phyloP scores from a whole-genome alignment of 1,284 basidiomycete genomes.

The Leccinum solheimii region DNA sequence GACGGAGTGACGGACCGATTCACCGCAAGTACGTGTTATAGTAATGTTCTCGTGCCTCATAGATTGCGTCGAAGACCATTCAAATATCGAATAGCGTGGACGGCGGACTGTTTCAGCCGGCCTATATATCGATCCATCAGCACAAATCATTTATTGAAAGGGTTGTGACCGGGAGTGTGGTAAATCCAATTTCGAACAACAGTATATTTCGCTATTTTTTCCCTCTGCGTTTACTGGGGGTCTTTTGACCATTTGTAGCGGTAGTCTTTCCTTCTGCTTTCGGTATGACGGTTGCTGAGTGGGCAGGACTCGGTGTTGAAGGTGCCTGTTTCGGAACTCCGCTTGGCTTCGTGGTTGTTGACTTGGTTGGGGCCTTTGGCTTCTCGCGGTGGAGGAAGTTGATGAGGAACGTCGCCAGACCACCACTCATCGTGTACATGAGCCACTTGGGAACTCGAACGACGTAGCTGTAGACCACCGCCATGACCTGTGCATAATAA shows the following conservation, averaged over 20 bases:
- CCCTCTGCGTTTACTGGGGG: slow-evolving; percentile 31
- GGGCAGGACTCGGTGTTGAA: neutral
- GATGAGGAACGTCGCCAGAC: slow-evolving; percentile 48
- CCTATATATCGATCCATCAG: neutral
- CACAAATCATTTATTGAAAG: neutral
- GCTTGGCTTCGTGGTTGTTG: slow-evolving; percentile 10
- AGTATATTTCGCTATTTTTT: slow-evolving; percentile 16
- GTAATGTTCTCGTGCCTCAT: neutral
- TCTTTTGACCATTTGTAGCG: slow-evolving; percentile 19
- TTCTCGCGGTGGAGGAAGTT: slow-evolving; percentile 42
- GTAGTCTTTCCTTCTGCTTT: slow-evolving; percentile 23
- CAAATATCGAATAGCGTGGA: neutral
- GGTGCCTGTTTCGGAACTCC: slow-evolving; percentile 3
- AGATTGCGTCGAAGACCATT: neutral
- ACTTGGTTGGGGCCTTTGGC: slow-evolving; percentile 10
- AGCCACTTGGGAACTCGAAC: slow-evolving; percentile 50
- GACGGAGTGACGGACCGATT: neutral
- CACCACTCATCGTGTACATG: slow-evolving; percentile 49
- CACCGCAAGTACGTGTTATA: neutral
- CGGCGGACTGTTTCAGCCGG: neutral
- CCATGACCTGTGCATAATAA: slow-evolving; percentile 51
- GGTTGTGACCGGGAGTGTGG: neutral
- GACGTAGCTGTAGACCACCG: slow-evolving; percentile 51
- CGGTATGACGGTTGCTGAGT: slow-evolving; percentile 1
- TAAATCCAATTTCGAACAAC: neutral